These are phyloP conservation scores for Omphalea diandra DNA, from an alignment of 441 rosid genomes.

Conservation along the genomic window DNA sequence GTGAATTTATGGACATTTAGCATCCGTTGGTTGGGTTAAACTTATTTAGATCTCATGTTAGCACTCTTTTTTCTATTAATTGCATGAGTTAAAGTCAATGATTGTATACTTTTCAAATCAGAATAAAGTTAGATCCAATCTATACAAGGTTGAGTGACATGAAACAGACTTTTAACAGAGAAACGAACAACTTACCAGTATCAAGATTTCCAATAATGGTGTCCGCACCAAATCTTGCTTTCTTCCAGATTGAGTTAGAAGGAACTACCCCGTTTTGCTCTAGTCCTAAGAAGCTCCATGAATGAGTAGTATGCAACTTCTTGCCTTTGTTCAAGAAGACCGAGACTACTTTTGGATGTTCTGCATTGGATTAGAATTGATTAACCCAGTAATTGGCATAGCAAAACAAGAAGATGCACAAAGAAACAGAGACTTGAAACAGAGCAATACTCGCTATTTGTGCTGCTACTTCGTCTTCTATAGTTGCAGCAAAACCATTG, in stretches of 20 bases:
- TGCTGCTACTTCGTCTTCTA: conserved; percentile 55
- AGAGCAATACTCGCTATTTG: conserved; percentile 45
- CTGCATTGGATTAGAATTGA: conserved; percentile 32
- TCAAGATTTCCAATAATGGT: conserved; percentile 61
- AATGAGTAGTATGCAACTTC: conserved; percentile 53
- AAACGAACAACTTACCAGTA: conserved; percentile 50
- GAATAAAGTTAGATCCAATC: too few species aligned
- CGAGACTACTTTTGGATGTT: conserved; percentile 51
- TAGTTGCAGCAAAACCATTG: conserved; percentile 61
- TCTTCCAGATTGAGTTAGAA: conserved; percentile 44
- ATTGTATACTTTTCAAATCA: too few species aligned
- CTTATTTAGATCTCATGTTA: too few species aligned
- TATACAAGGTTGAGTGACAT: too few species aligned
- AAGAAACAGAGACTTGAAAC: background rate
- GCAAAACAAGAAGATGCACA: background rate
- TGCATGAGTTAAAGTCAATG: too few species aligned
- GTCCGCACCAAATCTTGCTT: conserved; percentile 57
- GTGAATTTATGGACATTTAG: too few species aligned
- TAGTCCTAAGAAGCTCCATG: conserved; percentile 58
- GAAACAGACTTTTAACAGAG: too few species aligned
- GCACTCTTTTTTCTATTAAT: too few species aligned
- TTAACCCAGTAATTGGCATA: background rate
- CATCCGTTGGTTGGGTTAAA: too few species aligned
- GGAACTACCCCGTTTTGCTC: conserved; percentile 33
- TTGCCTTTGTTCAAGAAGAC: conserved; percentile 48